These are phyloP conservation scores for Fusarium musae DNA, from an alignment of 2,329 filamentous ascomycete species.

Conservation along the genomic window DNA sequence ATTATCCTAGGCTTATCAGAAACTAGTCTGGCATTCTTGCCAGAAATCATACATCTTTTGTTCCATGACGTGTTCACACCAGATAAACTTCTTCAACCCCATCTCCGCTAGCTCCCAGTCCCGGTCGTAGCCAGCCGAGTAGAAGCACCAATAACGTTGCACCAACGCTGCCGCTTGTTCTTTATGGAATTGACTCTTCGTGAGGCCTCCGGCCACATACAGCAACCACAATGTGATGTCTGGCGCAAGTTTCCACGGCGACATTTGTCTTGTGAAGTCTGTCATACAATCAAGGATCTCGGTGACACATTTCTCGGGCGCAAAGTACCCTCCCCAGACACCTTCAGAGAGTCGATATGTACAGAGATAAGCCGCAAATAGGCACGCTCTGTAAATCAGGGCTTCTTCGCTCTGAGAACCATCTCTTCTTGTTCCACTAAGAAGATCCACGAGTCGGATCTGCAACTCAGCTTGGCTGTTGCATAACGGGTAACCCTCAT, in stretches of 20 bases:
- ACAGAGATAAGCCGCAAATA: conserved; percentile 13
- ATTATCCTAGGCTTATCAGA: no score
- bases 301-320: neutral
- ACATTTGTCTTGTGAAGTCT: neutral
- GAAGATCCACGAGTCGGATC: conserved; percentile 1
- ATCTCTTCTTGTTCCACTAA: neutral
- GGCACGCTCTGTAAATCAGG: conserved; percentile 1
- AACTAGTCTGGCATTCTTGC: neutral
- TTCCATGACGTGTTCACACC: neutral
- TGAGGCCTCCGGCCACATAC: neutral
- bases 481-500: neutral
- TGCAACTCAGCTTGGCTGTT: conserved; percentile 11
- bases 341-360: conserved; percentile 11
- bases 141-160: neutral
- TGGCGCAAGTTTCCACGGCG: neutral
- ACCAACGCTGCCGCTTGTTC: neutral
- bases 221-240: neutral
- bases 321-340: neutral
- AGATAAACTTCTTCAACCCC: neutral
- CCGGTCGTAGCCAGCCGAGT: neutral
- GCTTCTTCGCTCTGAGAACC: neutral
- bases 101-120: neutral
- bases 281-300: neutral
- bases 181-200: neutral
- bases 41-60: neutral